Evolutionary conservation across 2,329 filamentous ascomycete species (phyloP).

Genomic region (Trichocomaceae sp.): DNA sequence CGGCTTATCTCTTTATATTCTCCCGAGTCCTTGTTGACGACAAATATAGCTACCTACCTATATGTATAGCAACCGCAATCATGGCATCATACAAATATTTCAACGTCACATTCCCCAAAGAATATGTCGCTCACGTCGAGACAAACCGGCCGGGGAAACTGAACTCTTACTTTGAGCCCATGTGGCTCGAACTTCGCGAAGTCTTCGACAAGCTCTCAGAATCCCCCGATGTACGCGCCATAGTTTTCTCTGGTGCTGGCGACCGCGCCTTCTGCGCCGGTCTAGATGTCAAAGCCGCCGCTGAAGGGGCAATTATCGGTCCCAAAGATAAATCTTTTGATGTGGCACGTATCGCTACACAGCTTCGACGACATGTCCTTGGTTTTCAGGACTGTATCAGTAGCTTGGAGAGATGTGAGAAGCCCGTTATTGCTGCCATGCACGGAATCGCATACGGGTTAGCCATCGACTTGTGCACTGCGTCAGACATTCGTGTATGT

Average conservation of each 20-base stretch:
- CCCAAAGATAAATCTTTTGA: slow-evolving; percentile 42
- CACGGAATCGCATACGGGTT: slow-evolving; percentile 74
- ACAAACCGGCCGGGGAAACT: slow-evolving; percentile 82
- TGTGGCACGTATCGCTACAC: slow-evolving; percentile 56
- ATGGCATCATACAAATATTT: slow-evolving; percentile 49
- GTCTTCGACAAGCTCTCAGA: slow-evolving; percentile 67
- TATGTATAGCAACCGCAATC: not conserved
- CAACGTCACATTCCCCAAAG: slow-evolving; percentile 62
- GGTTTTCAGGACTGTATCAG: slow-evolving; percentile 76
- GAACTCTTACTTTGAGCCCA: slow-evolving; percentile 77
- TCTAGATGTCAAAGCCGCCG: slow-evolving; percentile 69
- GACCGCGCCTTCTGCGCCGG: slow-evolving; percentile 80
- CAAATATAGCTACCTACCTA: too few relatives aligned
- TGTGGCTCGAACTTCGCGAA: slow-evolving; percentile 74
- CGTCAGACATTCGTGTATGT: slow-evolving; percentile 40
- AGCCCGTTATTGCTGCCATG: slow-evolving; percentile 77
- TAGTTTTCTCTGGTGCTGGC: slow-evolving; percentile 75
- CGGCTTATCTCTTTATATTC: too few relatives aligned
- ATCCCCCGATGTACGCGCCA: slow-evolving; percentile 65
- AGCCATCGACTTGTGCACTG: slow-evolving; percentile 57
- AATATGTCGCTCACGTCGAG: slow-evolving; percentile 81
- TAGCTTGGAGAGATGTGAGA: slow-evolving; percentile 77
- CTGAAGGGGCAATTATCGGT: slow-evolving; percentile 24
- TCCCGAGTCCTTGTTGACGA: too few relatives aligned
- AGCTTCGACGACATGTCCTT: slow-evolving; percentile 60